Percentiles rank a stretch among this genome's conserved stretches.
Evolutionary conservation across 177 flowering plant genomes (phyloP).

Genomic region (Vitis hybrid): DNA sequence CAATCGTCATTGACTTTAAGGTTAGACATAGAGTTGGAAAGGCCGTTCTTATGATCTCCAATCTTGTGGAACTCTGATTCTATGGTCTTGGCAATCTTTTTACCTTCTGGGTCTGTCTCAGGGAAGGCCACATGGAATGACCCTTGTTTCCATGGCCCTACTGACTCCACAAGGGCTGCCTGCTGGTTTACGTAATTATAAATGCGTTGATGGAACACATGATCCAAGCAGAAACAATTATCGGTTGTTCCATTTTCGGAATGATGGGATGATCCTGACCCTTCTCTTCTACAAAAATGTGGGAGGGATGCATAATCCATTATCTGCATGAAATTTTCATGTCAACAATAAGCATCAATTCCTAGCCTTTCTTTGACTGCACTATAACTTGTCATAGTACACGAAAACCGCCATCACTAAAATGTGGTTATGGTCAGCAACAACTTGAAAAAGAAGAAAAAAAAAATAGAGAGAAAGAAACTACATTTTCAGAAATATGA

Average conservation of each 20-base stretch:
- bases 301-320: conserved; percentile 81
- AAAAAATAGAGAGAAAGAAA: no score
- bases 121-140: conserved; percentile 60
- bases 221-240: conserved; percentile 62
- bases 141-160: conserved; percentile 36
- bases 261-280: conserved; percentile 64
- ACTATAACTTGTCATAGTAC: no score
- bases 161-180: conserved; percentile 24
- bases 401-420: no score
- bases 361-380: no score
- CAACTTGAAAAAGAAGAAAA: no score
- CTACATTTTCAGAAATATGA: no score
- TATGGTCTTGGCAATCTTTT: conserved; percentile 47
- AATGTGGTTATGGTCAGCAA: no score
- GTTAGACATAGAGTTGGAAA: conserved; percentile 27
- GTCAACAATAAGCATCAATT: not conserved
- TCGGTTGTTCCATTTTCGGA: conserved; percentile 27
- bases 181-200: conserved; percentile 47
- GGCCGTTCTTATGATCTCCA: conserved; percentile 36
- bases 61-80: conserved; percentile 45
- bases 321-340: conserved; percentile 42
- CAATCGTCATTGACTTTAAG: conserved; percentile 31
- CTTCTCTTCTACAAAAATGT: conserved; percentile 73
- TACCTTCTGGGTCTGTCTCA: conserved; percentile 44
- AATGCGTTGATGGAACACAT: conserved; percentile 59